Conservation (phyloP, 164 flowering plant species). For the Kalanchoe fedtschenkoi region DNA sequence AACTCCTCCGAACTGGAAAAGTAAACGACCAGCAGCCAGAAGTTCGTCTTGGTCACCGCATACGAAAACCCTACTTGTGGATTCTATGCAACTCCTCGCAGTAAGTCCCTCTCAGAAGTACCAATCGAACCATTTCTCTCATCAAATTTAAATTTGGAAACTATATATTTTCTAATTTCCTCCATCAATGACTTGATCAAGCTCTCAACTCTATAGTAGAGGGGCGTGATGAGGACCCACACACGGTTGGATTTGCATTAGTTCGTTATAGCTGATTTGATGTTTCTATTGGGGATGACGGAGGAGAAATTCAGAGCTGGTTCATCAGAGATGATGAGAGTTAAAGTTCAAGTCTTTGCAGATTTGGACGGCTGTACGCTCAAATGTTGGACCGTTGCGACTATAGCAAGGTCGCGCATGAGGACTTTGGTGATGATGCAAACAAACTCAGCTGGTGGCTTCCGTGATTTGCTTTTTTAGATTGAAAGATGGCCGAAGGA, state of each 20-base stretch:
- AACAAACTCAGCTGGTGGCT: slow-evolving; percentile 54
- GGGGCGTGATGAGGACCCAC: slow-evolving; percentile 30
- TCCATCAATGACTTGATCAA: slow-evolving; percentile 26
- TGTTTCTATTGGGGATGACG: slow-evolving; percentile 54
- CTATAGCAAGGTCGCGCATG: slow-evolving; percentile 81
- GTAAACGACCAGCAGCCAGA: slow-evolving; percentile 18
- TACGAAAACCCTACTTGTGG: slow-evolving; percentile 35
- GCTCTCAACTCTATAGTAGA: slow-evolving; percentile 22
- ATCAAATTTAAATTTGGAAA: background rate
- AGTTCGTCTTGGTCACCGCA: slow-evolving; percentile 53
- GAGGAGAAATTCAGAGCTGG: slow-evolving; percentile 50
- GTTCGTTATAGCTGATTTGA: slow-evolving; percentile 42
- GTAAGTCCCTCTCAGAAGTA: slow-evolving; percentile 45
- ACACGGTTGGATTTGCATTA: slow-evolving; percentile 50
- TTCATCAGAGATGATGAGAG: slow-evolving; percentile 36
- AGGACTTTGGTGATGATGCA: slow-evolving; percentile 61
- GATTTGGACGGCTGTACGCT: slow-evolving; percentile 49
- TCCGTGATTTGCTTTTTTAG: background rate
- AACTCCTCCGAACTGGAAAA: slow-evolving; percentile 58
- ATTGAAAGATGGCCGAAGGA: background rate
- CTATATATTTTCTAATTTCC: background rate
- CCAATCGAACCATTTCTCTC: slow-evolving; percentile 13
- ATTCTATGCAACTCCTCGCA: slow-evolving; percentile 42
- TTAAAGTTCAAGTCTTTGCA: slow-evolving; percentile 42
- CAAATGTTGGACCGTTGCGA: slow-evolving; percentile 79